A percentile compares a stretch with the other conserved stretches of the same genome.
Evolutionary conservation across 306 rosid genomes (phyloP).

Genomic region (Cucumis cinereus): DNA sequence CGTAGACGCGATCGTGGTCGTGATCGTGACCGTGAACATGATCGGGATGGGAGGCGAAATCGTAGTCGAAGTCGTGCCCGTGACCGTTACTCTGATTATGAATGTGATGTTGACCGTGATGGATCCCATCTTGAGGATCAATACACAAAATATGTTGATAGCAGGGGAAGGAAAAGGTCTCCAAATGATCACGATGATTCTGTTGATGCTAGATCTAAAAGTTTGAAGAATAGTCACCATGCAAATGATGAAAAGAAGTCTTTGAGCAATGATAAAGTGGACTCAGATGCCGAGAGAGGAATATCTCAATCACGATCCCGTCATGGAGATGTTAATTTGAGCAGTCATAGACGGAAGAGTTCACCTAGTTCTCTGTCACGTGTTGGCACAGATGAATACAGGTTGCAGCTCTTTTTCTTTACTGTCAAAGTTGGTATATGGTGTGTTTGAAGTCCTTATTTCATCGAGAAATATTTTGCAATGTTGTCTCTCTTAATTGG

Average conservation of each 20-base stretch:
- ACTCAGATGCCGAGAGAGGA: constrained; percentile 58
- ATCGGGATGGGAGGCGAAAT: constrained; percentile 29
- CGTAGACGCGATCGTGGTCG: constrained; percentile 23
- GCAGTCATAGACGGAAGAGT: constrained; percentile 48
- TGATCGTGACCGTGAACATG: constrained; percentile 20
- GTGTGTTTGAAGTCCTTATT: background rate
- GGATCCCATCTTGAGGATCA: constrained; percentile 64
- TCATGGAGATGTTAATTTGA: constrained; percentile 36
- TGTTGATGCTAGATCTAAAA: constrained; percentile 52
- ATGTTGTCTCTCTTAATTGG: background rate
- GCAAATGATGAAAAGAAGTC: constrained; percentile 64
- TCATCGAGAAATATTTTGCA: background rate
- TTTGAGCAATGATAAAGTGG: constrained; percentile 49
- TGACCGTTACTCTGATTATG: constrained; percentile 24
- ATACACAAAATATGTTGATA: constrained; percentile 43
- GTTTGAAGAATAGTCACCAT: constrained; percentile 37
- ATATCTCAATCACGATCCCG: constrained; percentile 64
- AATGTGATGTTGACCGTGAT: constrained; percentile 47
- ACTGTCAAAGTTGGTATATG: background rate
- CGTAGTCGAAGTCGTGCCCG: constrained; percentile 45
- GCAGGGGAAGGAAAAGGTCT: constrained; percentile 70
- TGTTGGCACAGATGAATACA: constrained; percentile 53
- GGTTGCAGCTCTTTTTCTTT: constrained; percentile 26
- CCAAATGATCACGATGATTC: constrained; percentile 68
- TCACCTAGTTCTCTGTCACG: constrained; percentile 59